A percentile compares a stretch with the other conserved stretches of the same genome.
phyloP scores from a whole-genome alignment of 495 filamentous ascomycete genomes.

The Penicillium samsonianum region DNA sequence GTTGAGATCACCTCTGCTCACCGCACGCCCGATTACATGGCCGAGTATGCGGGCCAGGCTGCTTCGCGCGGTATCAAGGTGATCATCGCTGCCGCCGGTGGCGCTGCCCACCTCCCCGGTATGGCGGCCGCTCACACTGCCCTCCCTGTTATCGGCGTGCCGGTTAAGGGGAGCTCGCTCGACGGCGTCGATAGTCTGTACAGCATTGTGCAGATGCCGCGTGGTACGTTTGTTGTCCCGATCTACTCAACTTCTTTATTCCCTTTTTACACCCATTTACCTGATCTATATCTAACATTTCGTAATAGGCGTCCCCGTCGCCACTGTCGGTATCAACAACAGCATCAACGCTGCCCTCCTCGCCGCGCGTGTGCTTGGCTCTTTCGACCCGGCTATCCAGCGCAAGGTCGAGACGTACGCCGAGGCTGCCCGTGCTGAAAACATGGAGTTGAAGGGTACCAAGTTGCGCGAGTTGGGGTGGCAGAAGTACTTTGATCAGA shows the following conservation, averaged over 20 bases:
- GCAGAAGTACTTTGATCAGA: slow-evolving; percentile 66
- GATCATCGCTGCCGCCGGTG: slow-evolving; percentile 93
- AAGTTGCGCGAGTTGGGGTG: slow-evolving; percentile 61
- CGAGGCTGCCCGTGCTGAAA: slow-evolving; percentile 65
- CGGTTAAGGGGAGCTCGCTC: slow-evolving; percentile 80
- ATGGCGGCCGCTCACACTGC: slow-evolving; percentile 85
- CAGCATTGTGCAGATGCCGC: slow-evolving; percentile 93
- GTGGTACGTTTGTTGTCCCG: slow-evolving; percentile 47
- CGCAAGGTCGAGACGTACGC: slow-evolving; percentile 68
- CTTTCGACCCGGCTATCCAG: slow-evolving; percentile 58
- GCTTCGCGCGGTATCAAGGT: slow-evolving; percentile 73
- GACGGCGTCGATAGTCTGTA: slow-evolving; percentile 89
- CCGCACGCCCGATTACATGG: slow-evolving; percentile 84
- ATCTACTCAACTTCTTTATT: not conserved
- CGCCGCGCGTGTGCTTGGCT: slow-evolving; percentile 81
- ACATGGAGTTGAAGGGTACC: slow-evolving; percentile 54
- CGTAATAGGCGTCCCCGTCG: slow-evolving; percentile 70
- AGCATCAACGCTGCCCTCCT: slow-evolving; percentile 87
- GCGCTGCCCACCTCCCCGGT: slow-evolving; percentile 88
- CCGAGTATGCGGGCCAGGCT: slow-evolving; percentile 68
- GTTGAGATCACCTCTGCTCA: slow-evolving; percentile 92
- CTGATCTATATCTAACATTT: slow-evolving; percentile 1
- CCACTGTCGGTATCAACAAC: slow-evolving; percentile 92
- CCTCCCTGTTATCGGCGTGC: slow-evolving; percentile 92
- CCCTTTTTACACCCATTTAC: not conserved